Evolutionary conservation across 352 stramenopile genomes (phyloP).

Genomic region (Pythium dissotocum): DNA sequence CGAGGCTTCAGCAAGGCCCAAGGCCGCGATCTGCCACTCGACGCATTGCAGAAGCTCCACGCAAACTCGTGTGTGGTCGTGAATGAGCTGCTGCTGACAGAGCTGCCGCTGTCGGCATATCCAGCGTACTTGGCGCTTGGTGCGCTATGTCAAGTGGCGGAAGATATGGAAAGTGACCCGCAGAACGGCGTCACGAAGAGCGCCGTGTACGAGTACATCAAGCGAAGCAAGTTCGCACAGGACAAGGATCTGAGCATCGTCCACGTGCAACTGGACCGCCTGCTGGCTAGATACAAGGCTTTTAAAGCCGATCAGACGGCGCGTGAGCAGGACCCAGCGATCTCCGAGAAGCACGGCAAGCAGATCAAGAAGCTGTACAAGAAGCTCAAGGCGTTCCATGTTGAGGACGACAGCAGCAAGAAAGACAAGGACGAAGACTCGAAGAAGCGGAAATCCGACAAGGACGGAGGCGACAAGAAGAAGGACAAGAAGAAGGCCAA

Average conservation of each 20-base stretch:
- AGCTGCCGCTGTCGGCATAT: constrained; percentile 63
- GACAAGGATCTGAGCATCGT: constrained; percentile 45
- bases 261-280: constrained; percentile 32
- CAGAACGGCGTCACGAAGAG: constrained; percentile 31
- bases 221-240: constrained; percentile 70
- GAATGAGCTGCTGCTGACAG: constrained; percentile 77
- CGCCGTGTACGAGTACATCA: constrained; percentile 64
- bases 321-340: constrained; percentile 37
- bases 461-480: constrained; percentile 40
- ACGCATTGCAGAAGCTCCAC: constrained; percentile 77
- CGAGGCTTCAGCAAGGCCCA: constrained; percentile 68
- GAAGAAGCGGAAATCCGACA: constrained; percentile 46
- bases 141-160: constrained; percentile 51
- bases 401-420: constrained; percentile 42
- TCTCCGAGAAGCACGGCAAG: constrained; percentile 45
- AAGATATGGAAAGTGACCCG: constrained; percentile 46
- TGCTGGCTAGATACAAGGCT: constrained; percentile 37
- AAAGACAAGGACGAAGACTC: constrained; percentile 68
- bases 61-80: constrained; percentile 68
- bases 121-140: constrained; percentile 74
- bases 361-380: constrained; percentile 86
- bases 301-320: constrained; percentile 38
- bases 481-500: constrained; percentile 65
- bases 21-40: constrained; percentile 57
- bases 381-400: constrained; percentile 84